phyloP scores from a whole-genome alignment of 2,329 filamentous ascomycete genomes.

The Camptophora hylomeconis region DNA sequence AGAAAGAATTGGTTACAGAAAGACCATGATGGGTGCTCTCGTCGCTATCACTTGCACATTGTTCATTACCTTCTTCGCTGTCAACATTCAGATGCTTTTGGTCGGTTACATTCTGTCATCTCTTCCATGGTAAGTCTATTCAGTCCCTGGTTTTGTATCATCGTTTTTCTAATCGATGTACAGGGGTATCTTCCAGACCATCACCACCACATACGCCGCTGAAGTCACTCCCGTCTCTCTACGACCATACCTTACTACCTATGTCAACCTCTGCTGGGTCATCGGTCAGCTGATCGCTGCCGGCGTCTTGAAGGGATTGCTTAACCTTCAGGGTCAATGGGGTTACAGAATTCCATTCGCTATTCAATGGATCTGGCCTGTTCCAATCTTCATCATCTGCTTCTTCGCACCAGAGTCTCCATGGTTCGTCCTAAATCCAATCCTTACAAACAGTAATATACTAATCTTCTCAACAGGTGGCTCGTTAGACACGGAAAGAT shows the following conservation, averaged over 20 bases:
- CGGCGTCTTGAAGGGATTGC: constrained; percentile 13
- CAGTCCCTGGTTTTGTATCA: background rate
- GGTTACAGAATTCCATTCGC: constrained; percentile 15
- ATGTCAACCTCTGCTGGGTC: constrained; percentile 50
- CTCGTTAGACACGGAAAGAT: constrained; percentile 31
- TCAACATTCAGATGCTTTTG: constrained; percentile 20
- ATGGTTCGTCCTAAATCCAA: no score
- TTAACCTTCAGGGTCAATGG: constrained; percentile 10
- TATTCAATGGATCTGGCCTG: constrained; percentile 18
- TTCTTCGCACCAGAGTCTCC: constrained; percentile 16
- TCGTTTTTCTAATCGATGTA: constrained; percentile 21
- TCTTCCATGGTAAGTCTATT: constrained; percentile 2
- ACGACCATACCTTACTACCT: constrained; percentile 46
- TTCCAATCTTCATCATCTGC: constrained; percentile 12
- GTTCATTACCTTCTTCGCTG: constrained; percentile 27
- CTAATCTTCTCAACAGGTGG: no score
- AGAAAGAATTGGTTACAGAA: constrained; percentile 51
- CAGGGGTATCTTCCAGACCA: constrained; percentile 31
- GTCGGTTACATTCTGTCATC: constrained; percentile 26
- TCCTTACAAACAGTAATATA: no score
- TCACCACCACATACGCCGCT: constrained; percentile 44
- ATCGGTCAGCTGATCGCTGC: constrained; percentile 45
- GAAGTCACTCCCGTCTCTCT: constrained; percentile 50
- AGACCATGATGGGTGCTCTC: constrained; percentile 48
- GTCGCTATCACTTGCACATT: constrained; percentile 26